These are phyloP conservation scores for Phytophthora melonis DNA, from an alignment of 352 stramenopile species.

Conservation along the genomic window DNA sequence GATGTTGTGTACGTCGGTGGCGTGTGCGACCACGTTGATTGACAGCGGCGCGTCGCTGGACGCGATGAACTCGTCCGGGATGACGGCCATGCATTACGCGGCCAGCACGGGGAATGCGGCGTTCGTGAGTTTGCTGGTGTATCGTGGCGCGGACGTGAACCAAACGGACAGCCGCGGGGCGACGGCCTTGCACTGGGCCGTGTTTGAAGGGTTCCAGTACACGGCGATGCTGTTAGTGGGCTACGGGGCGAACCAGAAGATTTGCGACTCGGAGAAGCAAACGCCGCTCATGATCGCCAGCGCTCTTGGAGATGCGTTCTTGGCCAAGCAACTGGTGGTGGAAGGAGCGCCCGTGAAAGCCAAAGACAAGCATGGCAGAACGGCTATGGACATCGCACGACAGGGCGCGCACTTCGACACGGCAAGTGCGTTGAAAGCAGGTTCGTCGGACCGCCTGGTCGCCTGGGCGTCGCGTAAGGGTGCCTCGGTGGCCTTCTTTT, in stretches of 20 bases:
- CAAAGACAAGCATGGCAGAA: constrained; percentile 77
- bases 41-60: constrained; percentile 61
- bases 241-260: constrained; percentile 85
- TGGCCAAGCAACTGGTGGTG: constrained; percentile 86
- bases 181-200: constrained; percentile 82
- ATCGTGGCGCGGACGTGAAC: constrained; percentile 73
- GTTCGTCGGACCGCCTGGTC: constrained; percentile 73
- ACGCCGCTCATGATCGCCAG: constrained; percentile 86
- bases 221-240: constrained; percentile 83
- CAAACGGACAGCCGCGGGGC: constrained; percentile 71
- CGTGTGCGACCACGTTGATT: constrained; percentile 63
- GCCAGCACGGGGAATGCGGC: constrained; percentile 81
- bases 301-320: constrained; percentile 79
- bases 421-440: constrained; percentile 68
- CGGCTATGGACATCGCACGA: constrained; percentile 77
- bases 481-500: constrained; percentile 79
- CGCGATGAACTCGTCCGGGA: constrained; percentile 76
- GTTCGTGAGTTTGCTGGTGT: constrained; percentile 75
- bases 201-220: constrained; percentile 90
- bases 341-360: constrained; percentile 74
- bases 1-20: constrained; percentile 82
- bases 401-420: constrained; percentile 79
- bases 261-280: constrained; percentile 80
- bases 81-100: constrained; percentile 86
- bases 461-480: constrained; percentile 69